Evolutionary conservation across 331 rosid genomes (phyloP).

Genomic region (Quercus lobata): DNA sequence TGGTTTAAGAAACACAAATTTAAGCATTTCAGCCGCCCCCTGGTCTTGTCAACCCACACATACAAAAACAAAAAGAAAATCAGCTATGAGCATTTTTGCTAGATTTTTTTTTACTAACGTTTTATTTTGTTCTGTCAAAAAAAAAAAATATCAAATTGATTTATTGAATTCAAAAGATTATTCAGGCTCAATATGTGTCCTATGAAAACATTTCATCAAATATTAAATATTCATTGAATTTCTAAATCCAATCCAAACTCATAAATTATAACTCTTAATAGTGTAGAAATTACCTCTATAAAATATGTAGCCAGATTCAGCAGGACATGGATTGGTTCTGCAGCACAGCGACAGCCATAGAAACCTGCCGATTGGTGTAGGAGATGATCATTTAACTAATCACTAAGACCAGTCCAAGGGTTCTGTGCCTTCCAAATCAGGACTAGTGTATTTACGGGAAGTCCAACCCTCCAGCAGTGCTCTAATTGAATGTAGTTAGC

Average conservation of each 20-base stretch:
- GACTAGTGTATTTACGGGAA: constrained; percentile 77
- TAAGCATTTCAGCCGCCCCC: no score
- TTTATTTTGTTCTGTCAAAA: no score
- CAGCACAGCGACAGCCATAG: constrained; percentile 86
- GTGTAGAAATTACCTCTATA: constrained; percentile 51
- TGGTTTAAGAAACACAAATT: no score
- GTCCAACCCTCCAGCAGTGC: constrained; percentile 89
- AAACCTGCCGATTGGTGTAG: constrained; percentile 91
- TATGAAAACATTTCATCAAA: background rate
- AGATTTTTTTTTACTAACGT: no score
- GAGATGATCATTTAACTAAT: constrained; percentile 89
- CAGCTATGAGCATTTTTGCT: no score
- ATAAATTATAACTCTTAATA: background rate
- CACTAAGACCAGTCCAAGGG: constrained; percentile 96
- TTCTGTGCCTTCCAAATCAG: constrained; percentile 94
- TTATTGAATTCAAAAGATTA: no score
- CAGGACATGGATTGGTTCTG: constrained; percentile 83
- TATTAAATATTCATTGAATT: background rate
- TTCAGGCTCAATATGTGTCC: no score
- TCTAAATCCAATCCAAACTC: background rate
- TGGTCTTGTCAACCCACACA: no score
- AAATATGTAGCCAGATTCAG: constrained; percentile 70
- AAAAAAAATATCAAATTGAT: no score
- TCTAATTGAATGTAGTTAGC: constrained; percentile 84
- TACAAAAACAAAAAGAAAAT: no score